Conservation (phyloP, 2,329 filamentous ascomycete species). For the Ceratocystis variospora region DNA sequence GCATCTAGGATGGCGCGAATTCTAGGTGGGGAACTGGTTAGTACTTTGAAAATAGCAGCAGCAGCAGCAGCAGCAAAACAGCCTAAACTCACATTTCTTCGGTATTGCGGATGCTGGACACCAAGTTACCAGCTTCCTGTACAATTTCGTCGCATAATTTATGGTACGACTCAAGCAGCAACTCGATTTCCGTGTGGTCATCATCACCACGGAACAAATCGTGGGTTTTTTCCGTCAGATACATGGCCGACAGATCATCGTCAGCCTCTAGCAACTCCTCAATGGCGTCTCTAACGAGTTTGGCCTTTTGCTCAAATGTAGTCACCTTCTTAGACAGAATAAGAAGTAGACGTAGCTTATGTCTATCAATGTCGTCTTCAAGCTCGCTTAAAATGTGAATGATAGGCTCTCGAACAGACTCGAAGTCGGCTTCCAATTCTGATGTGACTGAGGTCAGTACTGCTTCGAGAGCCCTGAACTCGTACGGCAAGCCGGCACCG, state of each 20-base stretch:
- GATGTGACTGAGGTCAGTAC: conserved; percentile 88
- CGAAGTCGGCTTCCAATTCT: conserved; percentile 85
- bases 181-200: conserved; percentile 92
- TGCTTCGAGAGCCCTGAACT: conserved; percentile 89
- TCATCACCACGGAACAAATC: conserved; percentile 61
- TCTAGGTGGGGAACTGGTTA: conserved; percentile 32
- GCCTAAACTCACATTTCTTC: conserved; percentile 71
- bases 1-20: conserved; percentile 95
- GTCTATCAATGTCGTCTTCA: conserved; percentile 90
- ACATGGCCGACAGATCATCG: conserved; percentile 90
- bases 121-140: conserved; percentile 82
- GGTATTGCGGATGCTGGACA: conserved; percentile 90
- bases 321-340: conserved; percentile 91
- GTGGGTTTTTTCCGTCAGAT: conserved; percentile 73
- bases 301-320: conserved; percentile 94
- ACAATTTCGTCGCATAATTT: conserved; percentile 98
- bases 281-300: conserved; percentile 84
- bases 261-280: conserved; percentile 92
- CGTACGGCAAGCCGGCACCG: conserved; percentile 62
- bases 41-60: conserved; percentile 5
- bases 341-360: conserved; percentile 79
- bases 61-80: background rate
- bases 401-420: conserved; percentile 83
- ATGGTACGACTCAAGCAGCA: conserved; percentile 92
- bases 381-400: conserved; percentile 77